Evolutionary conservation across 495 filamentous ascomycete genomes (phyloP), one percentile per base, ranked within the genome.

Genomic region (Talaromyces stipitatus): DNA sequence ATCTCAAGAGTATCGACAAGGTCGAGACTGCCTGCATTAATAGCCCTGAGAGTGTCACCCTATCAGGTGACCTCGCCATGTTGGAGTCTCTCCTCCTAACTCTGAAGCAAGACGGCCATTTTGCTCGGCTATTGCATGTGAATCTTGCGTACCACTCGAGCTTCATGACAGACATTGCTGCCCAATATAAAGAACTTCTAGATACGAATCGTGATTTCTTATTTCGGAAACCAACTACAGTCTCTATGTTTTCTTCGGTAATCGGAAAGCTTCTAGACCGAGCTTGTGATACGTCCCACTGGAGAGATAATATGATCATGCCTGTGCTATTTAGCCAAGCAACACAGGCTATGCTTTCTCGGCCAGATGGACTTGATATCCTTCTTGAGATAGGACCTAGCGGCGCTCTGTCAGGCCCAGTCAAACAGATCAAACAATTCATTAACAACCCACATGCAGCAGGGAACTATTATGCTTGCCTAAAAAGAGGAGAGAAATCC

Each of bases 101-200:
- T 3, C 23, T 65, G 5, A 47, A 56, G 12, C 22, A 54, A 26
- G 30, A 56, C 32, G 58, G 62, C 1, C 58, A 76, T 24, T 83
- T 85, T 64, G 72, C 72, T 50, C 68, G 81, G 55, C 71, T 72
- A 30, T 73, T 85, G 2, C 74, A 82, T 33, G 73, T 77, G 36
- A 66, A 72, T 24, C 14, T 18, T 6, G 82, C 82, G 5, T 85
- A 80, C 54, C 82, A 85, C 58, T 84, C 81, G 14, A 75, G 76
- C 30, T 78, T 82, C 61, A 84, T 85, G 76, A 24, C 61, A 0
- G 30, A 28, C 12, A 61, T 80, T 18, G 74, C 73, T 0, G 54
- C 46, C 2, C 56, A 66, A 22, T 86, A 85, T 56, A 51, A 63
- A n/a, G 23, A 14, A 24, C 22, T 46, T 14, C 56, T 53, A 48